Percentiles rank a stretch among this genome's conserved stretches.
Evolutionary conservation across 2,329 filamentous ascomycete species (phyloP).

Genomic region (Helicocarpus griseus): DNA sequence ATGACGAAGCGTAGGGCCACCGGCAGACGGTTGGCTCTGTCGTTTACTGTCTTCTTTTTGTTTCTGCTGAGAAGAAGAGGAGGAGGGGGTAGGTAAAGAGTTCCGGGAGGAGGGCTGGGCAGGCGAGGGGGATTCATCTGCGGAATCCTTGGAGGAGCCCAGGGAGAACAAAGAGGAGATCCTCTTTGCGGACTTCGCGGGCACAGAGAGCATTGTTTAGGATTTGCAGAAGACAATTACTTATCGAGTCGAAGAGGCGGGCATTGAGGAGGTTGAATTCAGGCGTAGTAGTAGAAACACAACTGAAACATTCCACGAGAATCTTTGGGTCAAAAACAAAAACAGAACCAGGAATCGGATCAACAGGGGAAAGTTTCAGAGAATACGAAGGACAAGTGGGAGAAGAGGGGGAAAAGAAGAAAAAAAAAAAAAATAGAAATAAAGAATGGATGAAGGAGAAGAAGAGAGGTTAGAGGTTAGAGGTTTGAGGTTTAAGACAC

Average conservation of each 20-base stretch:
- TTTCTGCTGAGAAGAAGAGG: neutral
- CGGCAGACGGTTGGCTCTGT: neutral
- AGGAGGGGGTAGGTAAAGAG: neutral
- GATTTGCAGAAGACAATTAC: neutral
- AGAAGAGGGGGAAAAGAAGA: too few relatives aligned
- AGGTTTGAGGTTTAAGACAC: too few relatives aligned
- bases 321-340: too few relatives aligned
- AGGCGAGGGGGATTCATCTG: neutral
- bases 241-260: neutral
- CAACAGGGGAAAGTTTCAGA: too few relatives aligned
- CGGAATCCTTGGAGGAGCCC: conserved; percentile 25
- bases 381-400: too few relatives aligned
- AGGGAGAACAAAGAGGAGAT: conserved; percentile 38
- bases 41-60: neutral
- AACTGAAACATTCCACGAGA: too few relatives aligned
- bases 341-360: too few relatives aligned
- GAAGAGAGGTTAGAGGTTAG: too few relatives aligned
- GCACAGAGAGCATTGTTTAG: conserved; percentile 24
- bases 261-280: too few relatives aligned
- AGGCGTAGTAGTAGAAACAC: too few relatives aligned
- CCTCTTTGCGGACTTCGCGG: conserved; percentile 34
- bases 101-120: neutral
- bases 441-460: too few relatives aligned
- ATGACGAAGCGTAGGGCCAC: conserved; percentile 7
- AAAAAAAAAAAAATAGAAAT: too few relatives aligned